Evolutionary conservation across 306 rosid genomes (phyloP), one percentile per base, ranked within the genome.

Genomic region (Trifolium repens): DNA sequence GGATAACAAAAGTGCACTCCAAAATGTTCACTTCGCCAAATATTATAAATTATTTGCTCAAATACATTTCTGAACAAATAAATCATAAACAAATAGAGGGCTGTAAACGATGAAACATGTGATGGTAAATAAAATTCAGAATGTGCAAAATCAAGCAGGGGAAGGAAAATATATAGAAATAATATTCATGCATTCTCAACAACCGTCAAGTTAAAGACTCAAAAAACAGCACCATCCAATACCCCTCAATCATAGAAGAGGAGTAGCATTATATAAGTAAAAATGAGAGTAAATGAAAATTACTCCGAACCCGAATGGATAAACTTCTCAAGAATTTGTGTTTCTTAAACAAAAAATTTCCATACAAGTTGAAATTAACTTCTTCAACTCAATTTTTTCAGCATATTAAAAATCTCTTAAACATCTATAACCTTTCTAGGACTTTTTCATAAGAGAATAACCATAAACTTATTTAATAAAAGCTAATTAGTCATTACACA

Each of bases 141-240:
- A 46, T 32, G 26, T 73, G 11, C 3, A 76, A 55, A 81, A 46
- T 16, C 40, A 44, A 71, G 69, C 40, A 76, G 65, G 16, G 67
- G 5, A 15, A 59, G 66, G 60, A 42, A 46, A 44, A 4, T 30
- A 43, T 54, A n/a, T 35, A 78, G 67, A 62, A 73, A 47, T 12
- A 69, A 59, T 7, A 72, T 15, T 27, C 32, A 42, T 60, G 30
- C 72, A 59, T 11, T 78, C 71, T n/a, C 43, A 72, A 73, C 19
- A n/a, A 46, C 26, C 5, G 10, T 14, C 37, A 60, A 78, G 46
- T 60, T 43, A 46, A 67, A 67, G 55, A 19, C 15, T 50, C 68
- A 50, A 47, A 49, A 16, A 35, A 22, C 39, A 75, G 17, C 42
- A 54, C 26, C 64, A 0, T 19, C 32, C 32, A 22, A 2, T 55